phyloP scores from a whole-genome alignment of 805 yeast species.

The Isabelozyma heimii region DNA sequence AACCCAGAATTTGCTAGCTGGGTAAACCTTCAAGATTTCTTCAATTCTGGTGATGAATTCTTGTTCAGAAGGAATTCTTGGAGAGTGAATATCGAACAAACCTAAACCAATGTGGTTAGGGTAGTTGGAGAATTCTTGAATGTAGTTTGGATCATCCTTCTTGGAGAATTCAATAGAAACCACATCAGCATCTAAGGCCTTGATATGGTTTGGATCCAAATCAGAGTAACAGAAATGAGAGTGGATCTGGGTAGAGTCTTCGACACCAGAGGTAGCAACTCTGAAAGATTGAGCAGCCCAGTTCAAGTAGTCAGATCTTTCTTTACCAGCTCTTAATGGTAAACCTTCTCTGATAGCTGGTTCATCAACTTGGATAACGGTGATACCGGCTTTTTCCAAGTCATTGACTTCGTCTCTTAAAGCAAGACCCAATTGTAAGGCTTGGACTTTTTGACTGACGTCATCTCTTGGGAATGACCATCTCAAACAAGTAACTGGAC shows the following conservation, averaged over 20 bases:
- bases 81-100: conserved; percentile 98
- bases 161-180: conserved; percentile 99
- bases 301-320: conserved; percentile 91
- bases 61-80: conserved; percentile 97
- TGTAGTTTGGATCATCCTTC: conserved; percentile 98
- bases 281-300: conserved; percentile 99
- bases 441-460: conserved; percentile 87
- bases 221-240: conserved; percentile 99
- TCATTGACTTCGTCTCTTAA: conserved; percentile 98
- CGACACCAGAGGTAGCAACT: conserved; percentile 98
- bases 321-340: conserved; percentile 97
- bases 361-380: conserved; percentile 98
- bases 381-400: conserved; percentile 97
- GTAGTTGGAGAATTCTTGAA: conserved; percentile 95
- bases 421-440: conserved; percentile 95
- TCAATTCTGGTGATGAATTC: conserved; percentile 93
- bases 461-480: conserved; percentile 99
- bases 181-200: conserved; percentile 99
- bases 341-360: conserved; percentile 99
- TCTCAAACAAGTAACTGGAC: conserved; percentile 99
- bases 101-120: conserved; percentile 99
- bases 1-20: conserved; percentile 98
- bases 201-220: conserved; percentile 98
- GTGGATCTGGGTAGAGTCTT: conserved; percentile 94
- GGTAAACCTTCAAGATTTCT: conserved; percentile 94